These are phyloP conservation scores for Camelina sativa DNA, from an alignment of 345 rosid species.

Conservation along the genomic window DNA sequence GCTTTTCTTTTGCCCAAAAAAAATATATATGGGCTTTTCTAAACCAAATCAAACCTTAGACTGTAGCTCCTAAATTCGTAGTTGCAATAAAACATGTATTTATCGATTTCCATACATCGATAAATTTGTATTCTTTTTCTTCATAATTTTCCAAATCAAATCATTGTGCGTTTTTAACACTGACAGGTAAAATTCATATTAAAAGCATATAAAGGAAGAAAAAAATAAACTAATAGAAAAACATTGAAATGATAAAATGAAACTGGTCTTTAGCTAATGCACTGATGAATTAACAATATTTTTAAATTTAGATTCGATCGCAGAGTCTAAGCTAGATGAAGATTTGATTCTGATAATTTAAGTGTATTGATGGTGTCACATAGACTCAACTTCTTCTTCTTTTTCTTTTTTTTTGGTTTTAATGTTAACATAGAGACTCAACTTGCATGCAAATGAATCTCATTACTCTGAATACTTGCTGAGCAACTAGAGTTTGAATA, in stretches of 20 bases:
- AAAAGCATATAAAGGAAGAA: neutral
- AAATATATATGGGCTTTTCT: too few species aligned
- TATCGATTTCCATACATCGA: too few species aligned
- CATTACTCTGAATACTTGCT: too few species aligned
- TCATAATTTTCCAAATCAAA: neutral
- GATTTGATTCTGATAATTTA: slow-evolving; percentile 30
- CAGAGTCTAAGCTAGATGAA: slow-evolving; percentile 26
- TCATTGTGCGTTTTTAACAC: neutral
- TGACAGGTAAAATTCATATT: too few species aligned
- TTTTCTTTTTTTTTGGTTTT: too few species aligned
- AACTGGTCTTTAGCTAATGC: slow-evolving; percentile 16
- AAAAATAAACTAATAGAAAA: neutral
- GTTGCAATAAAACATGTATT: too few species aligned
- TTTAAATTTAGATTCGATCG: slow-evolving; percentile 21
- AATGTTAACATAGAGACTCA: neutral
- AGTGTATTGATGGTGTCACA: slow-evolving; percentile 25
- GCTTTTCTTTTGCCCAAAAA: too few species aligned
- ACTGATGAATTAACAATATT: neutral
- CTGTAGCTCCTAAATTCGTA: too few species aligned
- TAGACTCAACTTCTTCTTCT: slow-evolving; percentile 20
- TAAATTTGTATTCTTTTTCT: neutral
- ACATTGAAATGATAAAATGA: neutral
- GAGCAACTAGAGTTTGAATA: too few species aligned
- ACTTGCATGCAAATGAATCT: slow-evolving; percentile 20
- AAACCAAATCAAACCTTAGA: too few species aligned